Conservation (phyloP, 441 rosid genomes). For the Adansonia gregorii region DNA sequence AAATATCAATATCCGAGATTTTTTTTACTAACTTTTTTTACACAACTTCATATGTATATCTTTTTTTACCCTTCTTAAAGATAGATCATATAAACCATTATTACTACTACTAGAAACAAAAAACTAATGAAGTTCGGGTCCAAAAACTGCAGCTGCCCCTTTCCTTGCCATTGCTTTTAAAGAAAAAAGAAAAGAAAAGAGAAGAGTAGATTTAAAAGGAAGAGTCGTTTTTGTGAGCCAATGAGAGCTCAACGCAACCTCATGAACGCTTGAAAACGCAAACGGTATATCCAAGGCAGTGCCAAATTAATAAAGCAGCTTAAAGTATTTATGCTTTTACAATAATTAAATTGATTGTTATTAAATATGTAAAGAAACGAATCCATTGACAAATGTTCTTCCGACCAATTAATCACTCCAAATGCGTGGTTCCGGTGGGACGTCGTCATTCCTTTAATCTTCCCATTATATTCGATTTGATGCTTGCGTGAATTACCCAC, state of each 20-base stretch:
- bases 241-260: constrained; percentile 32
- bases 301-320: constrained; percentile 34
- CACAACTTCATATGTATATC: too few species aligned
- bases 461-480: constrained; percentile 31
- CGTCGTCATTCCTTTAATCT: constrained; percentile 31
- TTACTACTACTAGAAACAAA: too few species aligned
- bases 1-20: too few species aligned
- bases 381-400: constrained; percentile 14
- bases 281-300: constrained; percentile 32
- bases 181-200: constrained; percentile 14
- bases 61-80: not conserved
- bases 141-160: constrained; percentile 16
- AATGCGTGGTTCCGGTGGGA: constrained; percentile 28
- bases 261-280: constrained; percentile 31
- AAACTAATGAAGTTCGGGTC: not conserved
- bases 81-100: not conserved
- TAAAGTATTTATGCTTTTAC: constrained; percentile 56
- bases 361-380: too few species aligned
- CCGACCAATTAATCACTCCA: constrained; percentile 28
- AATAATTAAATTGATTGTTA: too few species aligned
- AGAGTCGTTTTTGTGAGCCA: constrained; percentile 22
- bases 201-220: not conserved
- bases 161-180: constrained; percentile 38
- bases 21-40: too few species aligned
- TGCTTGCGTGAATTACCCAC: constrained; percentile 38